Evolutionary conservation across 306 rosid genomes (phyloP).

Genomic region (Amphicarpaea edgeworthii): DNA sequence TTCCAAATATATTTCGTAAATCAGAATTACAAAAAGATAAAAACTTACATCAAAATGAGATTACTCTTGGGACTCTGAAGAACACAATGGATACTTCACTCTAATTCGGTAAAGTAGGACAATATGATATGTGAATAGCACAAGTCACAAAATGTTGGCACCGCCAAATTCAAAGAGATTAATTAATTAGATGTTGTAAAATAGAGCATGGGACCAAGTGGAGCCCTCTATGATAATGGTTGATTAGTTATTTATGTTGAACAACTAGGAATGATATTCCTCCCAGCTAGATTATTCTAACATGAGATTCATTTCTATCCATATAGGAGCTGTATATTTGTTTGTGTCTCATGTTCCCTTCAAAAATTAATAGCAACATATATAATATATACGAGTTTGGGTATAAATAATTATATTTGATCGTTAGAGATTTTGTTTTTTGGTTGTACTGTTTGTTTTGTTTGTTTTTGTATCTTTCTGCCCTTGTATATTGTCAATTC

Average conservation of each 20-base stretch:
- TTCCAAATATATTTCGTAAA: not conserved
- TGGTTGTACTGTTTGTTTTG: not conserved
- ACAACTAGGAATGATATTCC: constrained; percentile 44
- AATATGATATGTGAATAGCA: constrained; percentile 31
- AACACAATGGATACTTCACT: not conserved
- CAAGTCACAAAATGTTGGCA: constrained; percentile 25
- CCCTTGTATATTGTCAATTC: not conserved
- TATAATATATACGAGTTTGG: not conserved
- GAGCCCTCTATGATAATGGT: constrained; percentile 44
- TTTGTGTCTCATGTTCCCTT: constrained; percentile 18
- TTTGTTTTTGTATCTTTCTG: constrained; percentile 12
- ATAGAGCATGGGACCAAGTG: constrained; percentile 43
- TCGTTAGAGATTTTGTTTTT: not conserved
- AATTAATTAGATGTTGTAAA: constrained; percentile 1
- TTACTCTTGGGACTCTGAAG: not conserved
- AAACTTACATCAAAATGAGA: constrained; percentile 1
- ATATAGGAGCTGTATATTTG: constrained; percentile 21
- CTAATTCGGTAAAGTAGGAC: constrained; percentile 24
- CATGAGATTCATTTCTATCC: constrained; percentile 33
- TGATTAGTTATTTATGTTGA: constrained; percentile 38
- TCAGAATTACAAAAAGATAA: not conserved
- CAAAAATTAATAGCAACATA: constrained; percentile 17
- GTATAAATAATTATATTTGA: not conserved
- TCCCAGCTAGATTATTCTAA: constrained; percentile 44
- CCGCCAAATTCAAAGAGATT: not conserved